Evolutionary conservation across 345 rosid genomes (phyloP).

Genomic region (Microcos paniculata): DNA sequence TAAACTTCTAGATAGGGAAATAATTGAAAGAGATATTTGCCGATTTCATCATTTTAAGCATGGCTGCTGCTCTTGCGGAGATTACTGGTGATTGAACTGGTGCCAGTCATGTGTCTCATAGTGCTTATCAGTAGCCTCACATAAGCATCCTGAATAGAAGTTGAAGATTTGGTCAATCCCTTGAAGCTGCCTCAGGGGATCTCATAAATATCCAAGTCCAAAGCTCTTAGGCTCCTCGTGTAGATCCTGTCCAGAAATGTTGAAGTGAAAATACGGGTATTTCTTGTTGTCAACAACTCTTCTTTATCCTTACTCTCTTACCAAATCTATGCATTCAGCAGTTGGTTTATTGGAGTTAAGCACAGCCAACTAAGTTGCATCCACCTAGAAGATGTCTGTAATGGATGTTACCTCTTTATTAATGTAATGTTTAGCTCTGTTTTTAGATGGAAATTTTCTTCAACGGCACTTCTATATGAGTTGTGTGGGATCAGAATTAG

Average conservation of each 20-base stretch:
- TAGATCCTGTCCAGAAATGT: background rate
- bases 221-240: background rate
- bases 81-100: constrained; percentile 38
- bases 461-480: background rate
- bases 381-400: background rate
- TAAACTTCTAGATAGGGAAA: constrained; percentile 36
- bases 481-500: background rate
- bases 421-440: background rate
- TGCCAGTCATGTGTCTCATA: background rate
- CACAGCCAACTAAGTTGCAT: background rate
- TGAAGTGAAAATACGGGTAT: background rate
- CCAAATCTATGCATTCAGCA: background rate
- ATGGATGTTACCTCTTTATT: background rate
- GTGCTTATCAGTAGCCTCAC: background rate
- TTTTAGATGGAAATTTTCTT: background rate
- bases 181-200: background rate
- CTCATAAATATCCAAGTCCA: background rate
- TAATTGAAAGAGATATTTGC: constrained; percentile 35
- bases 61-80: constrained; percentile 44
- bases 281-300: background rate
- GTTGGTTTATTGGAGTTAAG: background rate
- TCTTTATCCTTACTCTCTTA: background rate
- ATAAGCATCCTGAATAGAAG: background rate
- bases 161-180: background rate
- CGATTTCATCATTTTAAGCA: constrained; percentile 42